A percentile compares a stretch with the other conserved stretches of the same genome.
These are phyloP conservation scores for Coniochaeta hoffmannii DNA, from an alignment of 2,329 filamentous ascomycete species.

Conservation along the genomic window DNA sequence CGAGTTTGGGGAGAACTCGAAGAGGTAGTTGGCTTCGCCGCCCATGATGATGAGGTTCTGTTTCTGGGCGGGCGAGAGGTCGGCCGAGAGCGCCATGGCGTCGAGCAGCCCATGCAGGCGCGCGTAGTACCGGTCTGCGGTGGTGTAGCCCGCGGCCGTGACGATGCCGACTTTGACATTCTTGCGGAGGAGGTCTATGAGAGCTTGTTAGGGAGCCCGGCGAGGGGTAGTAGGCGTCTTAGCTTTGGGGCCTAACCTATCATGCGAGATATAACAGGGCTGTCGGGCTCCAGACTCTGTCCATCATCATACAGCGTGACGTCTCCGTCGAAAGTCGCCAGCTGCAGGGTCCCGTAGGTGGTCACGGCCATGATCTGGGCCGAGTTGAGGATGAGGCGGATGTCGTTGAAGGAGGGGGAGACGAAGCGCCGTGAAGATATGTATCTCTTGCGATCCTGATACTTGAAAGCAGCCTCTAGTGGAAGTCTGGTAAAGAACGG, in stretches of 20 bases:
- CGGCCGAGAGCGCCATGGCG: slow-evolving; percentile 54
- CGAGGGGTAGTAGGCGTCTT: background rate
- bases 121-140: slow-evolving; percentile 77
- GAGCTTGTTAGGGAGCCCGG: background rate
- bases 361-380: slow-evolving; percentile 92
- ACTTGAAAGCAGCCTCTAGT: slow-evolving; percentile 83
- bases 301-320: slow-evolving; percentile 94
- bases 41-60: slow-evolving; percentile 85
- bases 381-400: slow-evolving; percentile 87
- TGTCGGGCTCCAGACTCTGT: slow-evolving; percentile 64
- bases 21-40: slow-evolving; percentile 93
- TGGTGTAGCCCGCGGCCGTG: slow-evolving; percentile 90
- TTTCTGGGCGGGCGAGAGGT: slow-evolving; percentile 59
- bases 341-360: slow-evolving; percentile 61
- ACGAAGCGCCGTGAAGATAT: slow-evolving; percentile 92
- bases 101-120: slow-evolving; percentile 83
- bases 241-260: slow-evolving; percentile 33
- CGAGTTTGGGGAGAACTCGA: slow-evolving; percentile 62
- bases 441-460: slow-evolving; percentile 76
- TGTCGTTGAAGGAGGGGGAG: slow-evolving; percentile 93
- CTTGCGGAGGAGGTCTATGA: slow-evolving; percentile 59
- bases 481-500: slow-evolving; percentile 86
- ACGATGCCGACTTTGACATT: slow-evolving; percentile 89
- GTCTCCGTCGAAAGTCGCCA: slow-evolving; percentile 96
- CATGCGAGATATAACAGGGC: slow-evolving; percentile 65